Percentiles rank a stretch among this genome's conserved stretches.
Conservation (phyloP, 192 early-diverging fungal genomes). For the Funneliformis geosporum region DNA sequence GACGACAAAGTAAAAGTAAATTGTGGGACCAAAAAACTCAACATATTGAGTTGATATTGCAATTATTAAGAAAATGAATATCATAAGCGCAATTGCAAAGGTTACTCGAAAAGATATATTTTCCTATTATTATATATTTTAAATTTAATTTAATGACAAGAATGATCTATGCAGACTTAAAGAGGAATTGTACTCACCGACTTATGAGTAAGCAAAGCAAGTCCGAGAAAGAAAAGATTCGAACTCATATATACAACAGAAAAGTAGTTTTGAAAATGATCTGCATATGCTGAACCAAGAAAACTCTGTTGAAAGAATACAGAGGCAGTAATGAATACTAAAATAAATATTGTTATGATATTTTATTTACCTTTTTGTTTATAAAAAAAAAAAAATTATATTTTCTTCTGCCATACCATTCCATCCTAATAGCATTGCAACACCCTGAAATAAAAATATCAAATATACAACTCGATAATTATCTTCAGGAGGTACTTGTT, state of each 20-base stretch:
- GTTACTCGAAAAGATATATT: conserved; percentile 42
- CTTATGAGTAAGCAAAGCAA: conserved; percentile 55
- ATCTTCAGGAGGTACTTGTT: conserved; percentile 42
- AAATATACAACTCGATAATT: conserved; percentile 54
- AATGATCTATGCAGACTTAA: not conserved
- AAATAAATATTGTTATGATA: not conserved
- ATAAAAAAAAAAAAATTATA: not conserved
- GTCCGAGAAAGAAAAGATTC: conserved; percentile 57
- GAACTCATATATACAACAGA: conserved; percentile 62
- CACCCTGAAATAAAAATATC: conserved; percentile 73
- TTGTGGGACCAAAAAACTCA: conserved; percentile 44
- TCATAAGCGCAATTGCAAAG: conserved; percentile 55
- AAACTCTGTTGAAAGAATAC: conserved; percentile 71
- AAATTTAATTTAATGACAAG: not conserved
- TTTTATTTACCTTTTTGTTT: not conserved
- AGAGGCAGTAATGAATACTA: conserved; percentile 76
- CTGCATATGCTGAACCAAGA: conserved; percentile 55
- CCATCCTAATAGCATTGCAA: conserved; percentile 78
- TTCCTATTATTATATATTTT: conserved; percentile 17
- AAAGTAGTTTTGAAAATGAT: conserved; percentile 81
- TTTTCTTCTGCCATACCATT: conserved; percentile 51
- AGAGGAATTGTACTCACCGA: conserved; percentile 38
- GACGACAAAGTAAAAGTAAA: conserved; percentile 66
- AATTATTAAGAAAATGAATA: conserved; percentile 53
- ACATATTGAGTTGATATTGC: conserved; percentile 52